These are phyloP conservation scores for Xylaria cubensis DNA, from an alignment of 495 filamentous ascomycete species.

Conservation along the genomic window DNA sequence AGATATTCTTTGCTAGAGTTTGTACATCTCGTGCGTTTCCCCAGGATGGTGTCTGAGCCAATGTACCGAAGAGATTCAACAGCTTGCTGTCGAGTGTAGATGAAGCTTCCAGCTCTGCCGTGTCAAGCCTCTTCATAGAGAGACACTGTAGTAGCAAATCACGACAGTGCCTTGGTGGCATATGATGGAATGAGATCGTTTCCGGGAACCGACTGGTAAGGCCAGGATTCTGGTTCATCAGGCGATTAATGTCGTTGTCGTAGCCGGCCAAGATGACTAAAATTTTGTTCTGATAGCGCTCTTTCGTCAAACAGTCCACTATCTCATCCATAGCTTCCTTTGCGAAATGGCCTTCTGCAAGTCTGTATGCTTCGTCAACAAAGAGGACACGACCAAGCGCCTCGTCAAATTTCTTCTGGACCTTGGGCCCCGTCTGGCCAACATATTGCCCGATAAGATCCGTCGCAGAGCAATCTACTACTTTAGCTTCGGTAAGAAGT, in stretches of 20 bases:
- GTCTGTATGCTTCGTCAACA: conserved; percentile 72
- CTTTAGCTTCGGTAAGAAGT: conserved; percentile 59
- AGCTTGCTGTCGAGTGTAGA: conserved; percentile 39
- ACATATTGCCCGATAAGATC: conserved; percentile 68
- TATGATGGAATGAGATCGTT: conserved; percentile 15
- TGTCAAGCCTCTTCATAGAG: conserved; percentile 43
- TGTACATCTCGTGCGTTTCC: conserved; percentile 73
- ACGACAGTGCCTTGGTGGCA: conserved; percentile 52
- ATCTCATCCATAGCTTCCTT: conserved; percentile 79
- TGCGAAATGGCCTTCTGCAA: conserved; percentile 64
- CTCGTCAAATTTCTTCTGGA: conserved; percentile 61
- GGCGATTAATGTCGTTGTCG: conserved; percentile 69
- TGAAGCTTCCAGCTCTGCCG: conserved; percentile 45
- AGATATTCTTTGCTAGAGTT: conserved; percentile 61
- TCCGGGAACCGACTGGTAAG: conserved; percentile 67
- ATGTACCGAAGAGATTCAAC: conserved; percentile 45
- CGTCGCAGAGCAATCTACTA: conserved; percentile 65
- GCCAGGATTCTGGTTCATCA: conserved; percentile 68
- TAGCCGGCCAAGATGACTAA: conserved; percentile 81
- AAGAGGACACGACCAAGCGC: conserved; percentile 69
- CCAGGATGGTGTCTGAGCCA: conserved; percentile 62
- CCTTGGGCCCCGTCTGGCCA: conserved; percentile 71
- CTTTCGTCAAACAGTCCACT: conserved; percentile 71
- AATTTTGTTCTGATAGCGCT: conserved; percentile 65
- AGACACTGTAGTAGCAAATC: conserved; percentile 40